Evolutionary conservation across 306 rosid species (phyloP), one percentile per base, ranked within the genome.

Genomic region (Neltuma alba): DNA sequence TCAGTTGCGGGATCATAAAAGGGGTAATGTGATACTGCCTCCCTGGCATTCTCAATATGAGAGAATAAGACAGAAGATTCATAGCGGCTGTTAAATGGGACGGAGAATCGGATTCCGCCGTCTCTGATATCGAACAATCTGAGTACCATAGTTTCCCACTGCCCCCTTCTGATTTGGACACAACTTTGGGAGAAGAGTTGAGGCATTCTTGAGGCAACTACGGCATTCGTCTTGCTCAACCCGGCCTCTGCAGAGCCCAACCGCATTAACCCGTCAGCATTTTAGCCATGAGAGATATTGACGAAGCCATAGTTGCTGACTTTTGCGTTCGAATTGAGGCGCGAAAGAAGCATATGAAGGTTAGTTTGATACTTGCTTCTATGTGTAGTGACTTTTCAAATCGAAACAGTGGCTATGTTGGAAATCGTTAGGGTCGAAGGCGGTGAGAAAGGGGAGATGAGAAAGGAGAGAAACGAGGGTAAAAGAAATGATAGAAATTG

Each of bases 221-320:
- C 66, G 74, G 28, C 90, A 82, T 1, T 5, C 37, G 7, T 61
- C 71, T 2, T 45, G 57, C 5, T 5, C 8, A 14, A 87, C 10
- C 18, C 77, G 18, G 12, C 6, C 87, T 74, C 86, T 57, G 76
- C 85, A 87, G 7, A 79, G 76, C 0, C 67, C 84, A 3, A 65
- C 34, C 9, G 84, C 79, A 15, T 58, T 37, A 1, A 82, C 80
- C 31, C 23, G 31, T 82, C 21, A 40, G 84, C 36, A 75, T 50
- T 70, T 44, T 47, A 2, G 36, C 86, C 84, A 0, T 38, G 10
- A 42, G 76, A 70, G n/a, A 63, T 30, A 40, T 74, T 70, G 82
- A 42, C 34, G 41, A 81, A 84, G 48, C 78, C 79, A 27, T 70
- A 9, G 73, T 44, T 18, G 14, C 10, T 23, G 6, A 27, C 27